phyloP scores from a whole-genome alignment of 2,329 filamentous ascomycete genomes.

The Hymenoscyphus occultus region DNA sequence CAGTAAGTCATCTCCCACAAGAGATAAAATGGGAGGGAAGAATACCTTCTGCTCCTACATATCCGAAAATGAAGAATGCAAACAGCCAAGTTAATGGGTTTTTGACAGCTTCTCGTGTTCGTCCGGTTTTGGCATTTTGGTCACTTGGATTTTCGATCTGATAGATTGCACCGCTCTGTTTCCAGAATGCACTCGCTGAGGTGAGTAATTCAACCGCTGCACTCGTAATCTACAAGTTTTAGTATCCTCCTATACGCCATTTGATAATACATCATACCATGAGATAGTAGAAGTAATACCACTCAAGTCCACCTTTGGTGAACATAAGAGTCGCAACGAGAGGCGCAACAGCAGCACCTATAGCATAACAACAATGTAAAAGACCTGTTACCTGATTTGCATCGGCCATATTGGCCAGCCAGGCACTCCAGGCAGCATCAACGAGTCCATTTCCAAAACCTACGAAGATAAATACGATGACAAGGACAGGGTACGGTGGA shows the following conservation, averaged over 20 bases:
- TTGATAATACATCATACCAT: conserved; percentile 51
- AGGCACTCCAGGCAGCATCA: conserved; percentile 58
- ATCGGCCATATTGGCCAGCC: conserved; percentile 61
- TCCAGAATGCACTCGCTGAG: conserved; percentile 59
- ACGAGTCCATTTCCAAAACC: conserved; percentile 71
- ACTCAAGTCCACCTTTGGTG: conserved; percentile 55
- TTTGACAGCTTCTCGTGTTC: conserved; percentile 37
- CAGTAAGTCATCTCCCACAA: neutral
- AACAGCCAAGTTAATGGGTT: conserved; percentile 67
- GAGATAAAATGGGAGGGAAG: neutral
- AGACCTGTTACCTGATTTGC: conserved; percentile 73
- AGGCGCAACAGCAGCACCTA: conserved; percentile 67
- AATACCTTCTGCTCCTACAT: conserved; percentile 66
- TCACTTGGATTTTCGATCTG: conserved; percentile 51
- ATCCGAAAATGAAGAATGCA: conserved; percentile 71
- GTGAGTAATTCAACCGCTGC: conserved; percentile 54
- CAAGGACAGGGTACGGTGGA: conserved; percentile 65
- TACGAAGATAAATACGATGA: conserved; percentile 61
- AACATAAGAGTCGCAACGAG: conserved; percentile 72
- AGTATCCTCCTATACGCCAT: neutral
- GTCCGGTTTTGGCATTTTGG: conserved; percentile 20
- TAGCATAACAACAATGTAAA: conserved; percentile 67
- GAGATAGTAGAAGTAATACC: conserved; percentile 76
- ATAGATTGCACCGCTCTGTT: conserved; percentile 55
- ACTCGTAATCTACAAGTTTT: conserved; percentile 45